phyloP scores from a whole-genome alignment of 2,329 filamentous ascomycete genomes.

The Clonostachys chloroleuca region DNA sequence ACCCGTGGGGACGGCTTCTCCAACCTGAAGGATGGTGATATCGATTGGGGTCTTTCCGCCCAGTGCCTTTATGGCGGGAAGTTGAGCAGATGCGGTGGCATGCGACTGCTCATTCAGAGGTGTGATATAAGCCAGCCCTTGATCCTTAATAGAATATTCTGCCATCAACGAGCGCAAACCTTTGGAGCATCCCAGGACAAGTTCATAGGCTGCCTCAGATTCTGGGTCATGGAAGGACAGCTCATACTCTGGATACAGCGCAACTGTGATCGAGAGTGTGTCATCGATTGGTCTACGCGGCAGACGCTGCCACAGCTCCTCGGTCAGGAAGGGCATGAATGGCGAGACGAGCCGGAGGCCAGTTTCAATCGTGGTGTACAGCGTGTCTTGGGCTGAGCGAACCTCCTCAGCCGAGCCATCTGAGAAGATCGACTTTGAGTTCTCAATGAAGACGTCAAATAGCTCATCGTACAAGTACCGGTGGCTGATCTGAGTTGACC shows the following conservation, averaged over 20 bases:
- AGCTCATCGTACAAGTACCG: constrained; percentile 76
- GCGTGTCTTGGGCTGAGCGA: constrained; percentile 41
- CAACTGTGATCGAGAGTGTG: constrained; percentile 61
- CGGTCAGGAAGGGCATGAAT: constrained; percentile 68
- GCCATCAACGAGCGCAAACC: constrained; percentile 63
- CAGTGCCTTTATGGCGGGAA: no score
- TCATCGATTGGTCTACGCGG: constrained; percentile 60
- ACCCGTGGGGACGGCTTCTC: no score
- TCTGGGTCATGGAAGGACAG: constrained; percentile 52
- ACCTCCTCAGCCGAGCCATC: constrained; percentile 68
- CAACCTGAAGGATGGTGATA: no score
- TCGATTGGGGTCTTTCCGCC: no score
- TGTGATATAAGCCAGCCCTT: no score
- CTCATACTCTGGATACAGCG: constrained; percentile 59
- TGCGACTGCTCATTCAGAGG: no score
- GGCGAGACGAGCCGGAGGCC: constrained; percentile 66
- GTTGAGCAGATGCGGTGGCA: no score
- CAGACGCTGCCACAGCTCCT: constrained; percentile 73
- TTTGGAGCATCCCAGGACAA: constrained; percentile 61
- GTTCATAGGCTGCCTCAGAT: constrained; percentile 64
- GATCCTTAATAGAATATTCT: constrained; percentile 62
- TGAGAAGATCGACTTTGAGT: constrained; percentile 77
- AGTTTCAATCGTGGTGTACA: constrained; percentile 70
- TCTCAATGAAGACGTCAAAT: constrained; percentile 83
- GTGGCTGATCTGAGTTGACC: constrained; percentile 68